Conservation (phyloP, 306 rosid genomes). For the Cicer cuneatum region DNA sequence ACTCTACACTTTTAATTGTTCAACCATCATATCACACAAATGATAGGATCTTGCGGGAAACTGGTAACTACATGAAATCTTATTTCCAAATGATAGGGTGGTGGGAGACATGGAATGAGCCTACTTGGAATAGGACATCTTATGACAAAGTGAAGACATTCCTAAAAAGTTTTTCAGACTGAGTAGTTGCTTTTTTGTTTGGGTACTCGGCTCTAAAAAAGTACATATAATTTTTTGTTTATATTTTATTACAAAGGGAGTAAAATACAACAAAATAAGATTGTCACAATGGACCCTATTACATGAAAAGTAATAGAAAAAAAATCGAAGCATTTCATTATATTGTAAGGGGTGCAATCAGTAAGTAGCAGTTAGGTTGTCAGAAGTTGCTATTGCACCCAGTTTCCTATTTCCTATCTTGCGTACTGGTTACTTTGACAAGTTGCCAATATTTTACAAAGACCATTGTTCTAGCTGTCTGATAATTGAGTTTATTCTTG, state of each 20-base stretch:
- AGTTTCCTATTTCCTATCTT: slow-evolving; percentile 11
- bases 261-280: slow-evolving; percentile 19
- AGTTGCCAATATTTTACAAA: slow-evolving; percentile 13
- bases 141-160: not conserved
- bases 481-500: slow-evolving; percentile 20
- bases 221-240: no score
- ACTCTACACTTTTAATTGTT: slow-evolving; percentile 17
- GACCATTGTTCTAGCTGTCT: slow-evolving; percentile 2
- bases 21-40: not conserved
- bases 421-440: not conserved
- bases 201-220: no score
- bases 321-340: not conserved
- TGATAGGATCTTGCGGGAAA: not conserved
- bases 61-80: no score
- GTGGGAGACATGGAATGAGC: slow-evolving; percentile 18
- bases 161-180: not conserved
- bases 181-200: slow-evolving; percentile 1
- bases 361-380: slow-evolving; percentile 9
- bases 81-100: not conserved
- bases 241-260: no score
- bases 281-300: not conserved
- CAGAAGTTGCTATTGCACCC: slow-evolving; percentile 22
- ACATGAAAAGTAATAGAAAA: not conserved
- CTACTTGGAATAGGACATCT: not conserved
- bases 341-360: slow-evolving; percentile 21